Conservation (phyloP, 805 yeast genomes). For the Saccharomycopsis fibuligera region DNA sequence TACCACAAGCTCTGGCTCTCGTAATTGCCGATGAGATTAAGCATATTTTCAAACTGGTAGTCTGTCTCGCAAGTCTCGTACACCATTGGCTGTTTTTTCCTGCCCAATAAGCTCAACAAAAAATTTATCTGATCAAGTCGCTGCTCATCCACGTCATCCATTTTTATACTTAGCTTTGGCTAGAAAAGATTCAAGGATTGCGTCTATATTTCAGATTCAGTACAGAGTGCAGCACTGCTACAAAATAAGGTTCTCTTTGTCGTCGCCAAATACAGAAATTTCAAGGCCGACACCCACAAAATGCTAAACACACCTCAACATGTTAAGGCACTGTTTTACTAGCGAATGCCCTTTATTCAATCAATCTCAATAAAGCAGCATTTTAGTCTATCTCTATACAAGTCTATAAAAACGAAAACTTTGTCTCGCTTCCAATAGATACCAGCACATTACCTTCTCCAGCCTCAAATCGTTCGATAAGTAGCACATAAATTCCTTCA, state of each 20-base stretch:
- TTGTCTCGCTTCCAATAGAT: slow-evolving; percentile 33
- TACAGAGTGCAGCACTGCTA: too few species aligned
- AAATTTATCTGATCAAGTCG: not conserved
- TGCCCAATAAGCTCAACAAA: slow-evolving; percentile 12
- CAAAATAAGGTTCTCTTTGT: too few species aligned
- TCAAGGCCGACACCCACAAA: too few species aligned
- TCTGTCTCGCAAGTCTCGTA: slow-evolving; percentile 22
- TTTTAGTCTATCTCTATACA: too few species aligned
- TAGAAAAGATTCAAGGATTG: too few species aligned
- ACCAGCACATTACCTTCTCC: slow-evolving; percentile 37
- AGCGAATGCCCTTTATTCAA: too few species aligned
- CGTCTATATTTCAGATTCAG: too few species aligned
- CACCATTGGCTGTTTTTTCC: slow-evolving; percentile 1
- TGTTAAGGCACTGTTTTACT: too few species aligned
- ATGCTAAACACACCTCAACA: too few species aligned
- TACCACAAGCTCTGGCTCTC: slow-evolving; percentile 23
- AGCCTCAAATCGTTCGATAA: slow-evolving; percentile 44
- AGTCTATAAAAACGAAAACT: too few species aligned
- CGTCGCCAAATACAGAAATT: too few species aligned
- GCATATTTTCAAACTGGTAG: slow-evolving; percentile 18
- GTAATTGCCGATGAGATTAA: not conserved
- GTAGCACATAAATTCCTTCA: slow-evolving; percentile 31
- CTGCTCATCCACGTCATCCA: not conserved
- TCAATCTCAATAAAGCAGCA: too few species aligned
- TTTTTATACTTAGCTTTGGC: not conserved